Conservation (phyloP, 768 basidiomycete genomes). For the Tricholoma sp. region DNA sequence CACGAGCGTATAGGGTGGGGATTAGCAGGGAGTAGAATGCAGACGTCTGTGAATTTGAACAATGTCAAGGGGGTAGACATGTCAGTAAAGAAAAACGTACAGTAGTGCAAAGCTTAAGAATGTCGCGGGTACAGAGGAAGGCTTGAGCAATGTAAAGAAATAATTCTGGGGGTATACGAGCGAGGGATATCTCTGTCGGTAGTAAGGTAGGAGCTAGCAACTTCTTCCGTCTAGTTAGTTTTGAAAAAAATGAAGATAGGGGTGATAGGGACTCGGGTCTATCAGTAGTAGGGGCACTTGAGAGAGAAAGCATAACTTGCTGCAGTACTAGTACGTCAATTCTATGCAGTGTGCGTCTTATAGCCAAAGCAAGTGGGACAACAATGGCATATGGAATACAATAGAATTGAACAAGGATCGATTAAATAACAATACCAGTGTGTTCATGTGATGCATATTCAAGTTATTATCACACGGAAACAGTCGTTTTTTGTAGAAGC, state of each 20-base stretch:
- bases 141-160: conserved; percentile 10
- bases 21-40: conserved; percentile 6
- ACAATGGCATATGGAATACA: not conserved
- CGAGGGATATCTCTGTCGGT: not conserved
- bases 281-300: too few species aligned
- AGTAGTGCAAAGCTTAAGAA: conserved; percentile 10
- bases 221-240: not conserved
- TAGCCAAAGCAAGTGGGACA: not conserved
- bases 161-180: conserved; percentile 11
- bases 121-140: conserved; percentile 8
- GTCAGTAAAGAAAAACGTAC: conserved; percentile 4
- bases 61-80: not conserved
- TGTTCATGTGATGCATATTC: too few species aligned
- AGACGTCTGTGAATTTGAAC: conserved; percentile 5
- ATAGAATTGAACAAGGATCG: not conserved
- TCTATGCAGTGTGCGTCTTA: not conserved
- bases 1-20: conserved; percentile 8
- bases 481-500: too few species aligned
- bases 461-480: not conserved
- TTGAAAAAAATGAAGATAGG: not conserved
- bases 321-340: not conserved
- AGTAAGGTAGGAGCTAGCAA: not conserved
- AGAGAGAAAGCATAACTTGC: not conserved
- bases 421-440: too few species aligned
- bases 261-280: too few species aligned